Percentiles rank a stretch among this genome's conserved stretches.
phyloP scores from a whole-genome alignment of 2,329 filamentous ascomycete species.

The Penicillium sp. region DNA sequence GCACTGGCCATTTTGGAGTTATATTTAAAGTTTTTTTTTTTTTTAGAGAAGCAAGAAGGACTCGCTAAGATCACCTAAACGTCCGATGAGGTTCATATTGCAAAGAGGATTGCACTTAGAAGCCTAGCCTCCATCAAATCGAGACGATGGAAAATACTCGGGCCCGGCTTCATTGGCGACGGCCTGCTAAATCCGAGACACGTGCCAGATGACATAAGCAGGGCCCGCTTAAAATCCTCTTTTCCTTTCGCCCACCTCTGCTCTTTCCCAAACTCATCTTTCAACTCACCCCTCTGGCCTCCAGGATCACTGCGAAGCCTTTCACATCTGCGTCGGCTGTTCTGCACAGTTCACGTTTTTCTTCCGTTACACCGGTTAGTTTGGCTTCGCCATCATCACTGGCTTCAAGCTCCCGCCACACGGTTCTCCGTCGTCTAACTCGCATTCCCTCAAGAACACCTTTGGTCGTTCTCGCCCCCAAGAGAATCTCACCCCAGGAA shows the following conservation, averaged over 20 bases:
- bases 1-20: neutral
- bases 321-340: slow-evolving; percentile 22
- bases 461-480: slow-evolving; percentile 37
- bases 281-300: slow-evolving; percentile 21
- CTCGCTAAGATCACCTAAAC: too few relatives aligned
- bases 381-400: slow-evolving; percentile 27
- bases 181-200: slow-evolving; percentile 20
- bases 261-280: slow-evolving; percentile 17
- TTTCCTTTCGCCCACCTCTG: slow-evolving; percentile 24
- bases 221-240: slow-evolving; percentile 27
- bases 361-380: slow-evolving; percentile 6
- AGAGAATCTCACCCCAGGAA: slow-evolving; percentile 40
- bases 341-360: slow-evolving; percentile 19
- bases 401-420: slow-evolving; percentile 12
- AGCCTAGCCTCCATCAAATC: too few relatives aligned
- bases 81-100: too few relatives aligned
- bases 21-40: neutral
- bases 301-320: slow-evolving; percentile 21
- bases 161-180: neutral
- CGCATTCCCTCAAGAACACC: slow-evolving; percentile 33
- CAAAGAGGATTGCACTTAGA: too few relatives aligned
- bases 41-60: neutral
- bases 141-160: neutral
- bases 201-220: slow-evolving; percentile 29
- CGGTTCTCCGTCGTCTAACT: slow-evolving; percentile 26